These are phyloP conservation scores for Zanthoxylum bungeanum DNA, from an alignment of 345 rosid genomes.

Conservation along the genomic window DNA sequence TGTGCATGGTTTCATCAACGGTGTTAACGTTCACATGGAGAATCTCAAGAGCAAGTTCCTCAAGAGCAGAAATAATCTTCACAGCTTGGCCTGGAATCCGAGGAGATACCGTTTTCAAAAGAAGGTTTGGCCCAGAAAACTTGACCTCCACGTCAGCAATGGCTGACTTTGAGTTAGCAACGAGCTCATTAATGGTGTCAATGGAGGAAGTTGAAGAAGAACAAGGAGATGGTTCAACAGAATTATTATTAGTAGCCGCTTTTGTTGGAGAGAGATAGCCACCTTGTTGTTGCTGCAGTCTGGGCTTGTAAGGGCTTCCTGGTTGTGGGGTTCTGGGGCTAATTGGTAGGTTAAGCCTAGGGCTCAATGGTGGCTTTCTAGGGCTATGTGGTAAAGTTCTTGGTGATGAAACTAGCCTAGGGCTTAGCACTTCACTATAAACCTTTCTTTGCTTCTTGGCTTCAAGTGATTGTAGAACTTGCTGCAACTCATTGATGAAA, in stretches of 20 bases:
- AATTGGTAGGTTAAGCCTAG: constrained; percentile 55
- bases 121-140: constrained; percentile 77
- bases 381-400: constrained; percentile 76
- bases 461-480: constrained; percentile 80
- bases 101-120: constrained; percentile 79
- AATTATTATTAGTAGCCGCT: constrained; percentile 17
- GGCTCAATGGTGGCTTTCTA: constrained; percentile 48
- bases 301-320: constrained; percentile 61
- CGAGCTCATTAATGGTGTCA: constrained; percentile 57
- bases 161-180: constrained; percentile 77
- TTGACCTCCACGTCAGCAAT: constrained; percentile 93
- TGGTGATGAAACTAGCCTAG: constrained; percentile 61
- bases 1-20: constrained; percentile 68
- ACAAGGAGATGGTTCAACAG: constrained; percentile 57
- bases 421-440: constrained; percentile 83
- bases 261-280: constrained; percentile 47
- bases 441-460: constrained; percentile 94
- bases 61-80: constrained; percentile 75
- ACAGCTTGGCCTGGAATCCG: constrained; percentile 77
- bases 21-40: constrained; percentile 61
- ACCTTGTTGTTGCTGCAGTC: constrained; percentile 38
- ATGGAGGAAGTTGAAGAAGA: constrained; percentile 52
- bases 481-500: constrained; percentile 91
- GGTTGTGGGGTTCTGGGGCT: constrained; percentile 89
- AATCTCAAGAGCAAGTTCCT: constrained; percentile 78